Percentiles rank a stretch among this genome's conserved stretches.
Conservation (phyloP, 164 flowering plant species). For the Aristolochia californica region DNA sequence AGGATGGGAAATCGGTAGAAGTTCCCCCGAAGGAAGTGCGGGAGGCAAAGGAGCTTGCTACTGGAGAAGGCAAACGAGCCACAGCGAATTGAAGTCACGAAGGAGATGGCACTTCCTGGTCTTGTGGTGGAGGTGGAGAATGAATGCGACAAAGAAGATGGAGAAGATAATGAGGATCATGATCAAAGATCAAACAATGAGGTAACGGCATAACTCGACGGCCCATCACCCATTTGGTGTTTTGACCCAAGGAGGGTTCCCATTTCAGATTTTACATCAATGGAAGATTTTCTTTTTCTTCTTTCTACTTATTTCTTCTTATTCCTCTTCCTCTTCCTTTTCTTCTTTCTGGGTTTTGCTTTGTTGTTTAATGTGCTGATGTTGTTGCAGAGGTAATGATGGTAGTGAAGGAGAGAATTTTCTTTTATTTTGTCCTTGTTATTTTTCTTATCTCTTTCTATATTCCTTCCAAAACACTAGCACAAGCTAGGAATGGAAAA, state of each 20-base stretch:
- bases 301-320: too few relatives aligned
- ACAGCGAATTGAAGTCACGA: slow-evolving; percentile 42
- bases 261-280: too few relatives aligned
- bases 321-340: too few relatives aligned
- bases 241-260: too few relatives aligned
- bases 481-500: neutral
- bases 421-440: too few relatives aligned
- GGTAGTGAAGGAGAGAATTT: too few relatives aligned
- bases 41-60: slow-evolving; percentile 38
- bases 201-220: slow-evolving; percentile 12
- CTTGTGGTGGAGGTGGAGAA: slow-evolving; percentile 37
- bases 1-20: slow-evolving; percentile 14
- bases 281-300: too few relatives aligned
- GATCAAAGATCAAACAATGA: slow-evolving; percentile 21
- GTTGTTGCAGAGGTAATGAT: too few relatives aligned
- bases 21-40: slow-evolving; percentile 10
- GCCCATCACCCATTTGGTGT: too few relatives aligned
- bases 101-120: slow-evolving; percentile 10
- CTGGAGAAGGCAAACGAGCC: slow-evolving; percentile 54
- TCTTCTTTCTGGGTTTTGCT: too few relatives aligned
- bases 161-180: slow-evolving; percentile 33
- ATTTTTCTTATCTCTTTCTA: too few relatives aligned
- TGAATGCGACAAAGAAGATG: slow-evolving; percentile 30
- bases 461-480: neutral
- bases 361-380: too few relatives aligned